These are phyloP conservation scores for Collybiopsis confluens DNA, from an alignment of 768 basidiomycete species.

Conservation along the genomic window DNA sequence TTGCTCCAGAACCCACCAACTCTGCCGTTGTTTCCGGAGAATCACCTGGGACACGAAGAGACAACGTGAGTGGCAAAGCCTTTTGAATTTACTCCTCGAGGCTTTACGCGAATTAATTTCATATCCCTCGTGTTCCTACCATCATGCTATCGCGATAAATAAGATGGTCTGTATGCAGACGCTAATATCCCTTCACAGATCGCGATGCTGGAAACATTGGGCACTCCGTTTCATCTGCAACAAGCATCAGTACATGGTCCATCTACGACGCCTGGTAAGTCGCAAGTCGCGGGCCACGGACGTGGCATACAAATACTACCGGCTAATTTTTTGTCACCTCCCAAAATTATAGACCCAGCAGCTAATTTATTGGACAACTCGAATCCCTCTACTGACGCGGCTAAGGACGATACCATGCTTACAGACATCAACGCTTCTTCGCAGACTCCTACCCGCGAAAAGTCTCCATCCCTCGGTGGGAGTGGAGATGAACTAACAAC, in stretches of 20 bases:
- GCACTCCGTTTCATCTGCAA: background rate
- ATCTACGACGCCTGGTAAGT: background rate
- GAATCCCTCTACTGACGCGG: background rate
- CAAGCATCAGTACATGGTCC: background rate
- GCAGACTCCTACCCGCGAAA: background rate
- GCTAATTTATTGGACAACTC: background rate
- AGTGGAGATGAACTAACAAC: background rate
- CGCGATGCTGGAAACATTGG: background rate
- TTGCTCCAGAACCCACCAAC: background rate
- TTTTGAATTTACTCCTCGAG: background rate
- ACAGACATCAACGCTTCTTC: background rate
- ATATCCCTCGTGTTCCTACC: constrained; percentile 2
- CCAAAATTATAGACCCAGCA: background rate
- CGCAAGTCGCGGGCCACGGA: too few species aligned
- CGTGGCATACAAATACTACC: too few species aligned
- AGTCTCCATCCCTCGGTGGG: background rate
- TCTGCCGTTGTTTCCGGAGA: constrained; percentile 1
- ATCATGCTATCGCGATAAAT: background rate
- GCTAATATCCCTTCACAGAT: constrained; percentile 2
- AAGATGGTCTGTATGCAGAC: background rate
- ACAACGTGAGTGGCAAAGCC: constrained; percentile 5
- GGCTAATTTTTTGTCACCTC: too few species aligned
- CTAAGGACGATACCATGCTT: background rate
- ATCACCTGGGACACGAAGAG: background rate
- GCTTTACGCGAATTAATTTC: constrained; percentile 1